Conservation (phyloP, 768 basidiomycete genomes). For the Lyophyllum atratum region DNA sequence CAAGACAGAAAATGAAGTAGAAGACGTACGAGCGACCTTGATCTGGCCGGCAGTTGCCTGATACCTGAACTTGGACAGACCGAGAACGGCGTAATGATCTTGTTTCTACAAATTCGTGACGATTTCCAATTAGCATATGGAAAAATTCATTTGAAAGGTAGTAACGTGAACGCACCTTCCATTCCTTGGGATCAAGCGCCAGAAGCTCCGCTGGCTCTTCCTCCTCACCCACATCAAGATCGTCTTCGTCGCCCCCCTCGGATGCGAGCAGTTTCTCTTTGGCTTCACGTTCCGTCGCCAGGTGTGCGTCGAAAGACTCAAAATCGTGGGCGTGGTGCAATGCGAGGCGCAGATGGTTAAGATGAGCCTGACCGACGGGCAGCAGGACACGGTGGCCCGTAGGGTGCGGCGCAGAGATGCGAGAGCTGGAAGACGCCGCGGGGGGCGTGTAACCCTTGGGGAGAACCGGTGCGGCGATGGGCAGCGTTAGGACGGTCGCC, state of each 20-base stretch:
- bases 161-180: conserved; percentile 67
- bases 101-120: conserved; percentile 66
- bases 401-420: conserved; percentile 36
- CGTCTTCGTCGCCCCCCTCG: conserved; percentile 68
- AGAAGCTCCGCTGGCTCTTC: conserved; percentile 72
- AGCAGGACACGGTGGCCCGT: conserved; percentile 55
- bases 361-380: conserved; percentile 87
- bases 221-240: conserved; percentile 93
- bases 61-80: conserved; percentile 88
- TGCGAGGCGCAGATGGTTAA: conserved; percentile 77
- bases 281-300: conserved; percentile 39
- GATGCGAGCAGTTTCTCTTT: conserved; percentile 47
- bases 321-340: conserved; percentile 79
- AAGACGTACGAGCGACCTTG: conserved; percentile 86
- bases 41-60: conserved; percentile 90
- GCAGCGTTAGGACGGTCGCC: conserved; percentile 29
- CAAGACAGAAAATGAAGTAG: conserved; percentile 1
- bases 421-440: conserved; percentile 30
- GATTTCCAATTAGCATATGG: background rate
- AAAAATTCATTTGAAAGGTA: background rate
- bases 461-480: conserved; percentile 30
- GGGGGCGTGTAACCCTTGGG: conserved; percentile 48
- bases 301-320: conserved; percentile 75
- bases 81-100: conserved; percentile 97
- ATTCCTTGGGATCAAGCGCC: conserved; percentile 91